phyloP scores from a whole-genome alignment of 805 yeast species.

The Jamesozyma hellenica region DNA sequence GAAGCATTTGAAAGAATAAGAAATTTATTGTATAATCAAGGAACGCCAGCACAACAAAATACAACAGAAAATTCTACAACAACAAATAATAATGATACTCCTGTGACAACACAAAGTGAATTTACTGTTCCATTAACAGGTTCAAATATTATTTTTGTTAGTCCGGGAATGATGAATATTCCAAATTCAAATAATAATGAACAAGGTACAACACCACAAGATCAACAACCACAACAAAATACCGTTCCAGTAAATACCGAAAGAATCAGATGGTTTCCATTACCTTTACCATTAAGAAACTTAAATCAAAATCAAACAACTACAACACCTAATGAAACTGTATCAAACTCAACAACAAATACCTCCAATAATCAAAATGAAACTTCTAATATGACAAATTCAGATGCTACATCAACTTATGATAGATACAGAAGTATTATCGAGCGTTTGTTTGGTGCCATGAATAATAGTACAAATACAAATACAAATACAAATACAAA shows the following conservation, averaged over 20 bases:
- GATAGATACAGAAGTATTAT: conserved; percentile 19
- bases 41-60: not conserved
- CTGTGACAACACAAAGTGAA: not conserved
- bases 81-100: not conserved
- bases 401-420: conserved; percentile 7
- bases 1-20: conserved; percentile 25
- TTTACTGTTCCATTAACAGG: conserved; percentile 2
- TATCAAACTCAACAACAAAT: not conserved
- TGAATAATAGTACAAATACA: not conserved
- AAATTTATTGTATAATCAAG: conserved; percentile 15
- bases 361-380: not conserved
- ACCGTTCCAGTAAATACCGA: conserved; percentile 2
- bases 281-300: not conserved
- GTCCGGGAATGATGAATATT: conserved; percentile 6
- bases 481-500: conserved; percentile 1
- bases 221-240: not conserved
- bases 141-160: conserved; percentile 12
- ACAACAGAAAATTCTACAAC: not conserved
- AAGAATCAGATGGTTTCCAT: conserved; percentile 2
- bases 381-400: not conserved
- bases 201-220: not conserved
- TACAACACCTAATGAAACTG: not conserved
- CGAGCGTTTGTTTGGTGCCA: conserved; percentile 14
- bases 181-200: not conserved
- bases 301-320: too few relatives aligned